Percentiles rank a stretch among this genome's conserved stretches.
Conservation (phyloP, 257 asterid genomes). For the Solanum chiquidenum region DNA sequence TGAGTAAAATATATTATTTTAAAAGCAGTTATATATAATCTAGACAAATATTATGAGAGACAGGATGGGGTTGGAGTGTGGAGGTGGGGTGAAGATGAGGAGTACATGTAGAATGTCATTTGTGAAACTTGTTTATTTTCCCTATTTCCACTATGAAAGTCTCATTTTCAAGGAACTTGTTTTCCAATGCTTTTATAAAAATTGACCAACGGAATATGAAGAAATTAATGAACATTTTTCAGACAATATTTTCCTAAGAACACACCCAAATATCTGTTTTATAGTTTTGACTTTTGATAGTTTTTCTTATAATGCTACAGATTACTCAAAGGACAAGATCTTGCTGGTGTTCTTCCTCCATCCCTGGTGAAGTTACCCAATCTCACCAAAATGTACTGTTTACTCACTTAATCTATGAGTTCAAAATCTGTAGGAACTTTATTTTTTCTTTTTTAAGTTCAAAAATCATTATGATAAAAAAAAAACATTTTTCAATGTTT, state of each 20-base stretch:
- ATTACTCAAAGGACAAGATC: conserved; percentile 32
- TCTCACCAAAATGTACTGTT: conserved; percentile 34
- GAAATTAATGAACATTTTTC: background rate
- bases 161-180: background rate
- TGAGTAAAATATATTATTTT: too few relatives aligned
- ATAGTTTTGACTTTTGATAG: background rate
- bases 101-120: background rate
- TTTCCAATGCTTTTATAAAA: too few relatives aligned
- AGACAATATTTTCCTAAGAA: background rate
- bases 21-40: too few relatives aligned
- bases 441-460: background rate
- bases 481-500: background rate
- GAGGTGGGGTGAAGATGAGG: background rate
- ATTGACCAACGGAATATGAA: background rate
- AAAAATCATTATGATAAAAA: background rate
- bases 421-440: background rate
- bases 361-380: conserved; percentile 43
- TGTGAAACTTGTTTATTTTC: background rate
- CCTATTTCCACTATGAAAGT: background rate
- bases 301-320: conserved; percentile 16
- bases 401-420: background rate
- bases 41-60: too few relatives aligned
- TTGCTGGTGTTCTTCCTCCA: conserved; percentile 44
- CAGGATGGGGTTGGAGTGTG: too few relatives aligned
- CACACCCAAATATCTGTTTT: background rate